Base-by-base conservation (phyloP, 225 moss, liverwort and hornwort species). In the Sphagnum contortum region DNA sequence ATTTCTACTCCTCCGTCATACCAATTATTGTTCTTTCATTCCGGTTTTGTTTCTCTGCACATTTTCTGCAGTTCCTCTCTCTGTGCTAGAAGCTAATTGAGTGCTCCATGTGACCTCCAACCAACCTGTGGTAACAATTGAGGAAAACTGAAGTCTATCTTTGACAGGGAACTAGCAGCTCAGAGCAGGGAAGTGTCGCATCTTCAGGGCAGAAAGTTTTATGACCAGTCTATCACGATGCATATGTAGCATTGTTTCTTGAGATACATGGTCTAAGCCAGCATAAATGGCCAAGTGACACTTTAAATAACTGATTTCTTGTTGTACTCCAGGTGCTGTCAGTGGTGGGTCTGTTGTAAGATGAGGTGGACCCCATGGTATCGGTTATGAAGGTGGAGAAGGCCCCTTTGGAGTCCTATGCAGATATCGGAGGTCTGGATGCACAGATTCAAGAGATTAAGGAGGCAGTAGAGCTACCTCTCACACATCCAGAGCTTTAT, bases 321-420 rank as follows among this genome's bases (percentile, higher is more conserved):
- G 65, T 70, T 74, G 63, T 12, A 4, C 1, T 7, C 54, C 86
- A 96, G 96, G 93, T 98, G 44, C 70, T 93, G 11, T 93, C 96
- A 9, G 96, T 98, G 67, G 93, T 98, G 52, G 96, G 93, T 50
- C 81, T 98, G 45, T 51, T 98, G 48, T 92, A 98, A 75, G 93
- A 98, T 75, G 96, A 98, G 64, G 96, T 98, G 45, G 96, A 93
- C 71, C 96, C 93, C 47, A 93, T 93, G 96, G 96, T 98, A 45
- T 98, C 92, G 46, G 90, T 98, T 29, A 98, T 98, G 90, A 91
- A 91, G 76, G 96, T 98, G 57, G 96, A 98, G 54, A 93, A 98
- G 71, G 96, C 93, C 57, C 96, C 96, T 73, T 66, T 98, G 52
- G 96, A 98, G 75, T 98, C 96, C 3, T 98, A 98, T 62, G 92